These are phyloP conservation scores for Inosperma sp. DNA, from an alignment of 768 basidiomycete species.

Conservation along the genomic window DNA sequence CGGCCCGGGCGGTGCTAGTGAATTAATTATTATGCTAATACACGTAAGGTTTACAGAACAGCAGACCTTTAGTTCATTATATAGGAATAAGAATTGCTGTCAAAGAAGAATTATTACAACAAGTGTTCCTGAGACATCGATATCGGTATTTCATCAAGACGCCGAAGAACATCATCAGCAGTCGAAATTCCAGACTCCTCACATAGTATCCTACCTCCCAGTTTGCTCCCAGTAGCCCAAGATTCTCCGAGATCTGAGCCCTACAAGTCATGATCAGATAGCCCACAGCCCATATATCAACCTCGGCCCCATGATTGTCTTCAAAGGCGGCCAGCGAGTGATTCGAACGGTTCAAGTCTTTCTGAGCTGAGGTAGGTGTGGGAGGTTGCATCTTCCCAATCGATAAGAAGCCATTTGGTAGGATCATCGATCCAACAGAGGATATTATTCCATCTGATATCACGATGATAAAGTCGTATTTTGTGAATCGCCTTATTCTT, in stretches of 20 bases:
- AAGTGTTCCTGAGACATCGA: too few species aligned
- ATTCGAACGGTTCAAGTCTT: constrained; percentile 10
- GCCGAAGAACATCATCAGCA: neutral
- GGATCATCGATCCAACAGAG: constrained; percentile 16
- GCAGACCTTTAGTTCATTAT: too few species aligned
- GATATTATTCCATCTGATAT: constrained; percentile 21
- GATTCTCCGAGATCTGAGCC: constrained; percentile 2
- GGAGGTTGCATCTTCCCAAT: neutral
- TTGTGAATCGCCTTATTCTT: constrained; percentile 7
- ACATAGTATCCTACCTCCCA: too few species aligned
- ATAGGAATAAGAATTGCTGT: too few species aligned
- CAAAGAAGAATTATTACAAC: too few species aligned
- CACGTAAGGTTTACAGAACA: too few species aligned
- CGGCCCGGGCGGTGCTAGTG: too few species aligned
- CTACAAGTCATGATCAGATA: constrained; percentile 13
- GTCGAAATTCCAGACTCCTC: neutral
- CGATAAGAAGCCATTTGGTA: neutral
- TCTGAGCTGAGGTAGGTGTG: neutral
- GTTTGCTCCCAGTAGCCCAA: neutral
- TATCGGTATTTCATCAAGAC: too few species aligned
- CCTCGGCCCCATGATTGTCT: constrained; percentile 27
- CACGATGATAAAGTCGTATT: constrained; percentile 16
- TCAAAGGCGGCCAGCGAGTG: constrained; percentile 23
- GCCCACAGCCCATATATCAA: constrained; percentile 30
- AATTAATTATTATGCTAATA: too few species aligned